Evolutionary conservation across 805 yeast species (phyloP).

Genomic region (Tetrapisispora taiwanensis): DNA sequence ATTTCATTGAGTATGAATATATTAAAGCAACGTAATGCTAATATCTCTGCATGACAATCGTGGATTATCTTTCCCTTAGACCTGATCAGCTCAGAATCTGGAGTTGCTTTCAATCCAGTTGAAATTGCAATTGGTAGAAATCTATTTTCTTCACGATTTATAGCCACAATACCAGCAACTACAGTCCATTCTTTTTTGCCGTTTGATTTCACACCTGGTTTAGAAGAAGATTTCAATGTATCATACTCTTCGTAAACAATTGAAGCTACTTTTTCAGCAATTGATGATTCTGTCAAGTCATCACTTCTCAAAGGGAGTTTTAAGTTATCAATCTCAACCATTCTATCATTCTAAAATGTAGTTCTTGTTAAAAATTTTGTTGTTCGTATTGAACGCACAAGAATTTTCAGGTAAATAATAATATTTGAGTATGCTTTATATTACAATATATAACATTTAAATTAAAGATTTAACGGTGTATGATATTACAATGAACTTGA

Average conservation of each 20-base stretch:
- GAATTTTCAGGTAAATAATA: too few relatives aligned
- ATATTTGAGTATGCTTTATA: background rate
- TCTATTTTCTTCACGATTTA: conserved; percentile 12
- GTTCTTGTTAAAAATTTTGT: too few relatives aligned
- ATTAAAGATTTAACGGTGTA: too few relatives aligned
- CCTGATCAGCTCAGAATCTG: conserved; percentile 37
- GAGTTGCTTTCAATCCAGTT: conserved; percentile 77
- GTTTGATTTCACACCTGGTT: conserved; percentile 52
- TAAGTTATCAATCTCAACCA: background rate
- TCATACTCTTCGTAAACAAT: conserved; percentile 23
- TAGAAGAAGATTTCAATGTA: conserved; percentile 34
- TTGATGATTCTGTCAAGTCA: background rate
- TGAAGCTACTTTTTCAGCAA: conserved; percentile 15
- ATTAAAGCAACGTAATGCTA: conserved; percentile 65
- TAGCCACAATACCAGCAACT: conserved; percentile 58
- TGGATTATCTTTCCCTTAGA: conserved; percentile 58
- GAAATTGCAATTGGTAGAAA: conserved; percentile 41
- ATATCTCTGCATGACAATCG: conserved; percentile 84
- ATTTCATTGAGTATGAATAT: conserved; percentile 44
- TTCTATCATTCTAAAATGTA: background rate
- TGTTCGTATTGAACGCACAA: too few relatives aligned
- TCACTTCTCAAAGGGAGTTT: background rate
- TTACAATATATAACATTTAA: too few relatives aligned
- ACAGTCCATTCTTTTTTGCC: conserved; percentile 77
- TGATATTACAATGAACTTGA: too few relatives aligned